Evolutionary conservation across 1,284 basidiomycete species (phyloP), one percentile per base, ranked within the genome.

Genomic region (Malassezia restricta): DNA sequence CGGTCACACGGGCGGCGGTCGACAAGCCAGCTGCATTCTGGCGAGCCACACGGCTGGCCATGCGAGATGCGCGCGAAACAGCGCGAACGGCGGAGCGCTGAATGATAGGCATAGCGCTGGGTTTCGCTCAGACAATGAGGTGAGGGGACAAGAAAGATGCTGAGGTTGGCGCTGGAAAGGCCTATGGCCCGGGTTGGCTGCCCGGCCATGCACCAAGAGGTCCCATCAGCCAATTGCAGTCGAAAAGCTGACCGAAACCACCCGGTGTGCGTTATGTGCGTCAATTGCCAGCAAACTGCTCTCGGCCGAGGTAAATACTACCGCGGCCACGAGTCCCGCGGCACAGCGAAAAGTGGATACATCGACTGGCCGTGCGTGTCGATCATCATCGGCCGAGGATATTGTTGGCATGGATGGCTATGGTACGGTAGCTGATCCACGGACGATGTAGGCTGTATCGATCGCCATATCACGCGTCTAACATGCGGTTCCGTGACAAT

Each of bases 1-100:
- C 57, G 43, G 57, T 59, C 44, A 47, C 27, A 42, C 62, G 62
- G 17, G 62, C 59, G 40, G 57, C 62, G 37, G 62, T 52, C 55
- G 62, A 62, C 56, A 64, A 56, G 44, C 60, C 60, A 46, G 62
- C 62, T 31, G 56, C 60, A 47, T 64, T 64, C 56, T 62, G 60
- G 44, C 58, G 62, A 31, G 59, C 44, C 51, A 60, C 56, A 49
- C 52, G 52, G 47, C 42, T 47, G 17, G 52, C 52, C 47, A 38
- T 35, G 47, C 64, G 64, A 33, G 61, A 59, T 48, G 62, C 64
- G 48, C 64, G 64, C 49, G 58, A 62, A 29, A 59, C 64, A 60
- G 64, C 64, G 57, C 64, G 56, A 48, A 64, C 49, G 51, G 62
- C 62, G 44, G 62, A 55, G 51, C 62, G 62, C 62, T 64, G 60